Evolutionary conservation across 2,329 filamentous ascomycete species (phyloP).

Genomic region (Fusarium incarnatum): DNA sequence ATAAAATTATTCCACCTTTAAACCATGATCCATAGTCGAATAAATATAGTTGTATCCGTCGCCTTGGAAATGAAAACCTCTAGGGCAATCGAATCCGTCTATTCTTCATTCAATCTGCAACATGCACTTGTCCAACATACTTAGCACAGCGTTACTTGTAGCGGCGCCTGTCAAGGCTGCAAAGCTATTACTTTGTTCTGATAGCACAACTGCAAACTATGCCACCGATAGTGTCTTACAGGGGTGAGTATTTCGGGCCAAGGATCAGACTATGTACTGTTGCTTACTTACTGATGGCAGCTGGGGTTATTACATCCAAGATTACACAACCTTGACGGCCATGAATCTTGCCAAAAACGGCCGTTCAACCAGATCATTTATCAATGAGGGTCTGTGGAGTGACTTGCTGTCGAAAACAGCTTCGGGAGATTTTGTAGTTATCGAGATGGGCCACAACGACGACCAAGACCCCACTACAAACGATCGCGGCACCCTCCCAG

Average conservation of each 20-base stretch:
- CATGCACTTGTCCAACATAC: background rate
- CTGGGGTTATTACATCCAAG: background rate
- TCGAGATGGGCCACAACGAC: background rate
- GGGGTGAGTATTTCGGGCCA: background rate
- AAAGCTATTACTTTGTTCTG: background rate
- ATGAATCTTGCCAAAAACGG: background rate
- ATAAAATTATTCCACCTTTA: background rate
- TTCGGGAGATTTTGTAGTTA: background rate
- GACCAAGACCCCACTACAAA: background rate
- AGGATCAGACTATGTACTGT: background rate
- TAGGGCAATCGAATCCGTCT: background rate
- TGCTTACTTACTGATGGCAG: background rate
- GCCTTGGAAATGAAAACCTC: background rate
- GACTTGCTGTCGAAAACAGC: background rate
- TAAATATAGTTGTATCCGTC: background rate
- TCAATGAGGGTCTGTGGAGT: background rate
- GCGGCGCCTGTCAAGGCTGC: no score
- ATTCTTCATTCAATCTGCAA: background rate
- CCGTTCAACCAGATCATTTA: background rate
- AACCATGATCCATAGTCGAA: background rate
- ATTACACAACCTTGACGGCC: background rate
- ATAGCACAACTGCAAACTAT: background rate
- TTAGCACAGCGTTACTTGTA: background rate
- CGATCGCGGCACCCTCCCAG: background rate
- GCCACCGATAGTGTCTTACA: background rate